These are phyloP conservation scores for Diplodia corticola DNA, from an alignment of 2,329 filamentous ascomycete genomes.

Conservation along the genomic window DNA sequence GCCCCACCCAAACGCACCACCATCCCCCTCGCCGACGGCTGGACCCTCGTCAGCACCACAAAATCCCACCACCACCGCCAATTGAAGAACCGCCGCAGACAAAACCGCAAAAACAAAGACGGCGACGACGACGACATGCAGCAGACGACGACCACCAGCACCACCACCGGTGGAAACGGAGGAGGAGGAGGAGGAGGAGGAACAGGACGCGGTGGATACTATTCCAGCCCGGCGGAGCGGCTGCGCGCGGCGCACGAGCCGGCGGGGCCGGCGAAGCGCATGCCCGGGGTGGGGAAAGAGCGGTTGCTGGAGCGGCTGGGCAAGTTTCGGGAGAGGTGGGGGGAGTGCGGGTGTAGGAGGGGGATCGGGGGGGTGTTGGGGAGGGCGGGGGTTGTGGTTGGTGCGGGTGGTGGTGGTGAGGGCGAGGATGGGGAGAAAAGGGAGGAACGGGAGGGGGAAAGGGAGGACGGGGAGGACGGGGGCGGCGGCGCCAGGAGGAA, in stretches of 20 bases:
- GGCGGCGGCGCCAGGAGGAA: constrained; percentile 14
- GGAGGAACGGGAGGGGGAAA: background rate
- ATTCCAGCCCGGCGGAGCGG: constrained; percentile 24
- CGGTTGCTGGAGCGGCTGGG: constrained; percentile 6
- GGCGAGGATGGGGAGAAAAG: background rate
- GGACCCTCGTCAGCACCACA: constrained; percentile 37
- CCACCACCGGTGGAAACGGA: too few species aligned
- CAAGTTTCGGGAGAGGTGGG: constrained; percentile 12
- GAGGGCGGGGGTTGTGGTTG: background rate
- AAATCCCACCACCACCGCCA: constrained; percentile 34
- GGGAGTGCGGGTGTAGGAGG: constrained; percentile 25
- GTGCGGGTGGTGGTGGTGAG: background rate
- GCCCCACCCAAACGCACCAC: constrained; percentile 33
- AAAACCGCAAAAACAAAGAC: constrained; percentile 36
- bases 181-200: too few species aligned
- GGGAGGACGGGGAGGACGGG: background rate
- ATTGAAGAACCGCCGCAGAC: too few species aligned
- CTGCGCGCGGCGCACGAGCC: constrained; percentile 19
- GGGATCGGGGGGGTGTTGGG: constrained; percentile 4
- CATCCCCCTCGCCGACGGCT: constrained; percentile 36
- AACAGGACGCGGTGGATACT: background rate
- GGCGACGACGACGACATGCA: too few species aligned
- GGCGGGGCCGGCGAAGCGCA: background rate
- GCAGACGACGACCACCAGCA: too few species aligned
- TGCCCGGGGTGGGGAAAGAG: constrained; percentile 11